phyloP scores from a whole-genome alignment of 1,139 yeast species.

The Protomyces lactucae-debilis region DNA sequence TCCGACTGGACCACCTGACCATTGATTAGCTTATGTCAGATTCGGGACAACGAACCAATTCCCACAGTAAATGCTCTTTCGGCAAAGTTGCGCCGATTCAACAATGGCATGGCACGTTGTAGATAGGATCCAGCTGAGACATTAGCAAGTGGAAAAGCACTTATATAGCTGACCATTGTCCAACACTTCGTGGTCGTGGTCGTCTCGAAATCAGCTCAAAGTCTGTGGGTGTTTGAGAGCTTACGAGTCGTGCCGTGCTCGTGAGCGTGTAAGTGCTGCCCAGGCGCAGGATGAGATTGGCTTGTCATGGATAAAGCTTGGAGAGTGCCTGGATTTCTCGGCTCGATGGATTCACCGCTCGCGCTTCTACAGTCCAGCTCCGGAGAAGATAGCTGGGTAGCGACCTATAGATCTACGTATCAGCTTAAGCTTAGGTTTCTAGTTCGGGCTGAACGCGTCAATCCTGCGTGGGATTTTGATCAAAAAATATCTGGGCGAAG shows the following conservation, averaged over 20 bases:
- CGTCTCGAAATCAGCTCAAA: background rate
- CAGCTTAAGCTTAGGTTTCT: too few species aligned
- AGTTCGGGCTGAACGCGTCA: too few species aligned
- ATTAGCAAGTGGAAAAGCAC: background rate
- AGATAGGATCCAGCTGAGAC: slow-evolving; percentile 25
- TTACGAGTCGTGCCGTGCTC: background rate
- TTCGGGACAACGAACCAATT: slow-evolving; percentile 7
- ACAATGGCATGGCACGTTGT: slow-evolving; percentile 24
- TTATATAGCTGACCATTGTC: background rate
- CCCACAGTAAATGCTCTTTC: slow-evolving; percentile 30
- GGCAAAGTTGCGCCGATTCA: slow-evolving; percentile 25
- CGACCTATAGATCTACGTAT: too few species aligned
- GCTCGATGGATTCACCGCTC: too few species aligned
- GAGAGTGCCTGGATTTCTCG: too few species aligned
- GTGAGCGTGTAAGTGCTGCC: background rate
- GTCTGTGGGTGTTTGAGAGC: background rate
- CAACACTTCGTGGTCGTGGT: slow-evolving; percentile 23
- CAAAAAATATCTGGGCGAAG: too few species aligned
- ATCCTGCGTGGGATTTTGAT: too few species aligned
- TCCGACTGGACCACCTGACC: slow-evolving; percentile 27
- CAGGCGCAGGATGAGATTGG: too few species aligned
- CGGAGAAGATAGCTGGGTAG: too few species aligned
- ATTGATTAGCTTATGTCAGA: background rate
- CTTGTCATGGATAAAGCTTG: too few species aligned
- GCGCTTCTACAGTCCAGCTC: too few species aligned